Evolutionary conservation across 2,329 filamentous ascomycete genomes (phyloP).

Genomic region (Fusarium oligoseptatum): DNA sequence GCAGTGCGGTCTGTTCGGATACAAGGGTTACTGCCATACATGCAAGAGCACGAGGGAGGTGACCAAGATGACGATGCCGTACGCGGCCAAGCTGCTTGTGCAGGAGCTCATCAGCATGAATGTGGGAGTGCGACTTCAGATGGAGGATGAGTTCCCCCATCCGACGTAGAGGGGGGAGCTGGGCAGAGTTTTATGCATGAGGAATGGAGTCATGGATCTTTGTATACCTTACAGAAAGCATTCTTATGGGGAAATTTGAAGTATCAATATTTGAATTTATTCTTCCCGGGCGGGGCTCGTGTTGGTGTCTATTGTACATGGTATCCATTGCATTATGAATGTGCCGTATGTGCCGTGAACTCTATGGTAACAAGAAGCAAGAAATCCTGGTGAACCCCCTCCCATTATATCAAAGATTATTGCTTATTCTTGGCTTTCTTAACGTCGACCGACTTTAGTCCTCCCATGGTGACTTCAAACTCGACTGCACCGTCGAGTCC

Average conservation of each 20-base stretch:
- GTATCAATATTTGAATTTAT: constrained; percentile 24
- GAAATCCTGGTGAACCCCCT: not conserved
- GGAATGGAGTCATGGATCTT: constrained; percentile 34
- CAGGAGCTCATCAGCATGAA: constrained; percentile 99
- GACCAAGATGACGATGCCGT: constrained; percentile 95
- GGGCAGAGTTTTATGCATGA: constrained; percentile 26
- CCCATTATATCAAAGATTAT: not conserved
- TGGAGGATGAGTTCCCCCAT: constrained; percentile 93
- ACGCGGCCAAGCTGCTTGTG: constrained; percentile 94
- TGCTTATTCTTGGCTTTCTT: constrained; percentile 16
- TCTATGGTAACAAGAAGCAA: not conserved
- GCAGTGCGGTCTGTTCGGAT: constrained; percentile 93
- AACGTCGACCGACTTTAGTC: constrained; percentile 58
- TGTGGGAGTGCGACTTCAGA: constrained; percentile 89
- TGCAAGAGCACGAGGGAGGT: constrained; percentile 89
- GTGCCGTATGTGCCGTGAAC: not conserved
- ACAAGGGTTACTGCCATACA: constrained; percentile 93
- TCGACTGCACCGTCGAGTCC: constrained; percentile 68
- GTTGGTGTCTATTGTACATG: constrained; percentile 5
- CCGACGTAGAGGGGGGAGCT: constrained; percentile 53
- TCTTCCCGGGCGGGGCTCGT: not conserved
- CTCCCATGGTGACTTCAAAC: constrained; percentile 81
- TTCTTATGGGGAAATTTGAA: constrained; percentile 21
- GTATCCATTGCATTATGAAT: not conserved
- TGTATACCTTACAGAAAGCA: constrained; percentile 37